phyloP scores from a whole-genome alignment of 441 rosid genomes.

The Theobroma grandiflorum region DNA sequence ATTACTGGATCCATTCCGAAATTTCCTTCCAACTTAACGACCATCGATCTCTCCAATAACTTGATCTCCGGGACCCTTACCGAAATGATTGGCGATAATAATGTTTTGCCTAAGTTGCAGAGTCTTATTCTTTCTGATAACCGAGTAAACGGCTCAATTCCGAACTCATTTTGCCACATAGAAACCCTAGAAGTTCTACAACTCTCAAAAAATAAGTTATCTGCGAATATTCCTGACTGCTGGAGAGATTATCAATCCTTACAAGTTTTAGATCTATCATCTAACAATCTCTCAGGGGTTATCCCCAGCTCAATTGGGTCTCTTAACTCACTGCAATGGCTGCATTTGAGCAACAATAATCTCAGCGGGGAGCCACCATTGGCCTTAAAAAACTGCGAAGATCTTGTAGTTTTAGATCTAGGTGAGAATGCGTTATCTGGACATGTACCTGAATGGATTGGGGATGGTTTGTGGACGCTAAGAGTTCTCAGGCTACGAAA shows the following conservation, averaged over 20 bases:
- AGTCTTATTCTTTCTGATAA: background rate
- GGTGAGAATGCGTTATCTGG: constrained; percentile 15
- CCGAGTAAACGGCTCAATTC: background rate
- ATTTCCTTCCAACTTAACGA: constrained; percentile 2
- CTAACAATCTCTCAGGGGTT: constrained; percentile 13
- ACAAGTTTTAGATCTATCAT: background rate
- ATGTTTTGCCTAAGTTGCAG: background rate
- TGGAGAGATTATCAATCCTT: background rate
- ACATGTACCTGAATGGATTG: constrained; percentile 4
- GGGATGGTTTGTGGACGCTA: background rate
- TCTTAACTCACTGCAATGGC: background rate
- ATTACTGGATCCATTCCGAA: background rate
- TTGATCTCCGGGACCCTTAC: background rate
- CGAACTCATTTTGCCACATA: background rate
- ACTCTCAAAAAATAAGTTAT: background rate
- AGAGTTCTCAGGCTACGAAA: background rate
- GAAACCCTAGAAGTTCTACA: background rate
- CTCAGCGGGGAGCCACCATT: background rate
- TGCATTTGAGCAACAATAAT: constrained; percentile 10
- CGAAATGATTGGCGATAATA: background rate
- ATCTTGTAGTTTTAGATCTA: background rate
- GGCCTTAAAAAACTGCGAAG: constrained; percentile 1
- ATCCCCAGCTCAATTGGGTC: constrained; percentile 7
- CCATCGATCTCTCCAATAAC: background rate
- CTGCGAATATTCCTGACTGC: constrained; percentile 8